Base-by-base conservation (phyloP, 768 basidiomycete species). In the Pleurotus pulmonarius region DNA sequence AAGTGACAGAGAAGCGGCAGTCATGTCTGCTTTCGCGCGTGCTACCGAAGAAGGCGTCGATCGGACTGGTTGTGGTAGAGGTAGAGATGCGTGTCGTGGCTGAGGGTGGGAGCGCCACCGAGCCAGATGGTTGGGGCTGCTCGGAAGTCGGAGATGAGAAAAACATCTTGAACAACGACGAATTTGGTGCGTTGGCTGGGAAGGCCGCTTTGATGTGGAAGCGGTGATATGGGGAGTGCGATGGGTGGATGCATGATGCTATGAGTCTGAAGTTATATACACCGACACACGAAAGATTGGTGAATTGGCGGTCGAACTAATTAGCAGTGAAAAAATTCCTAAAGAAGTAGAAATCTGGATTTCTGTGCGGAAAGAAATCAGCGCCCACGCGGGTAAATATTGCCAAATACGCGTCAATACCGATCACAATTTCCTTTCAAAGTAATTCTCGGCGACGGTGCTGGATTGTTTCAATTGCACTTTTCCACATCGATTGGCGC, bases 11-110 rank as follows among this genome's bases (percentile, higher is more conserved):
- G n/a, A 49, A 37, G 34, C 48, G 48, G 48, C 48, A 15, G 22
- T 49, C 48, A 34, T 49, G 48, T n/a, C 48, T n/a, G 24, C 48
- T 49, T 34, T 13, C 26, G 26, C 48, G 48, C 11, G 48, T 49
- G 22, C 48, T 34, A 7, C 34, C 48, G 38, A 49, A 49, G 34
- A 49, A 49, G 48, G 38, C 34, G 48, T 49, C 34, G 16, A 49
- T 34, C 5, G 48, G 48, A 12, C 38, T 49, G 25, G 48, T 34
- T 4, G 29, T 26, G 15, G 48, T 20, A 26, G 26, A 34, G 15
- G 48, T 13, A n/a, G 48, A 34, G 7, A 8, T 49, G 24, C 48
- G 48, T 15, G 48, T 49, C 6, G 48, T 34, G 11, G 48, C 48
- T 18, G 48, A 29, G 2, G 16, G 26, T 16, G 48, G 48, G 29